Conservation (phyloP, 192 early-diverging fungal genomes). For the Coemansia sp. region DNA sequence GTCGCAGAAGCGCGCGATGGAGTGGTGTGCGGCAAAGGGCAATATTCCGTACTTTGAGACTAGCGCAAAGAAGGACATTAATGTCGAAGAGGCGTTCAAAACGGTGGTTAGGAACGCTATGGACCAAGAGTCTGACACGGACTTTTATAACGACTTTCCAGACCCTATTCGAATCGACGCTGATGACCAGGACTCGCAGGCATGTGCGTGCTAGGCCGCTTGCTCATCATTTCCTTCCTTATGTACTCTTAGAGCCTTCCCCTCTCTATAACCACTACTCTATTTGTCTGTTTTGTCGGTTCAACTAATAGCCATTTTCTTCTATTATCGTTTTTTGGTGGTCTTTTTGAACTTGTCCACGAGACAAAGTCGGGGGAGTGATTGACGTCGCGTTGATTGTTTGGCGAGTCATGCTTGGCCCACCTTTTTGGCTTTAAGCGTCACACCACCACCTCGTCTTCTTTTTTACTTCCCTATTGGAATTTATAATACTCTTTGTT, state of each 20-base stretch:
- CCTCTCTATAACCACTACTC: too few relatives aligned
- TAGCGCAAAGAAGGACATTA: slow-evolving; percentile 96
- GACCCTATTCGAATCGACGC: slow-evolving; percentile 89
- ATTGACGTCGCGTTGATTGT: background rate
- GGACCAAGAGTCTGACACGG: slow-evolving; percentile 83
- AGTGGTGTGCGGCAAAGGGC: slow-evolving; percentile 96
- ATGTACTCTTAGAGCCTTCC: background rate
- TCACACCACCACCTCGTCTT: background rate
- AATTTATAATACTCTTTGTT: background rate
- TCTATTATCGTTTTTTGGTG: too few relatives aligned
- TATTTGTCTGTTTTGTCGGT: background rate
- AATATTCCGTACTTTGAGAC: slow-evolving; percentile 99
- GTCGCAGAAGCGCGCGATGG: slow-evolving; percentile 92
- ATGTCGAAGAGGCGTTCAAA: slow-evolving; percentile 97
- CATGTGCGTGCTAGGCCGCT: slow-evolving; percentile 68
- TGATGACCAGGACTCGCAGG: slow-evolving; percentile 64
- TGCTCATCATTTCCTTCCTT: background rate
- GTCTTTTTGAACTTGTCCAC: background rate
- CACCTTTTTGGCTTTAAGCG: background rate
- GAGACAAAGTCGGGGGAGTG: background rate
- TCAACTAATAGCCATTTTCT: background rate
- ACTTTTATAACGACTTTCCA: slow-evolving; percentile 71
- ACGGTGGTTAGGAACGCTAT: slow-evolving; percentile 95
- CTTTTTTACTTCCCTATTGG: background rate
- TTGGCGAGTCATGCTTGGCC: background rate